Conservation (phyloP, 2,329 filamentous ascomycete genomes). For the Fusarium fujikuroi region DNA sequence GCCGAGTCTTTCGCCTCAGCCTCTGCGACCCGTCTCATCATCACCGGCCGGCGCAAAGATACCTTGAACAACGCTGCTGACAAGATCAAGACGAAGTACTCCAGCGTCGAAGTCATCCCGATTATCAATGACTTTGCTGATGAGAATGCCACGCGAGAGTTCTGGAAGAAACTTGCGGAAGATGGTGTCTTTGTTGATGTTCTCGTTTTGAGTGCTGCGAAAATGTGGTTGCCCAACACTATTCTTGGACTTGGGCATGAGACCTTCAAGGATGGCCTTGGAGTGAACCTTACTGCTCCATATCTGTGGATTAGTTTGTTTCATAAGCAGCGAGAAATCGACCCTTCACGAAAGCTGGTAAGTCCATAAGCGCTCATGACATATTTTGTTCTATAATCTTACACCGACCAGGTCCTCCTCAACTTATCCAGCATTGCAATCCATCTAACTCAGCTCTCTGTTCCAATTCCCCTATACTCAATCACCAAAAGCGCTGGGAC, state of each 20-base stretch:
- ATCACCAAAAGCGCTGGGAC: slow-evolving; percentile 53
- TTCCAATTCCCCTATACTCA: slow-evolving; percentile 44
- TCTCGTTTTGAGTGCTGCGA: slow-evolving; percentile 45
- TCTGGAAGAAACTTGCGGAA: slow-evolving; percentile 46
- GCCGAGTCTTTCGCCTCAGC: slow-evolving; percentile 62
- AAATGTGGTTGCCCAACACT: slow-evolving; percentile 11
- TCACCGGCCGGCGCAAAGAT: slow-evolving; percentile 52
- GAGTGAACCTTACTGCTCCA: neutral
- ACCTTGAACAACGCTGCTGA: neutral
- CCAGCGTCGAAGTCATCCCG: neutral
- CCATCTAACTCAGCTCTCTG: neutral
- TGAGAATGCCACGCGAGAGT: slow-evolving; percentile 18
- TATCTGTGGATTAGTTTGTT: slow-evolving; percentile 3
- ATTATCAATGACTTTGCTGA: slow-evolving; percentile 5
- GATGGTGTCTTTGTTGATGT: slow-evolving; percentile 42
- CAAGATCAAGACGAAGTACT: neutral
- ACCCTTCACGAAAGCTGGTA: neutral
- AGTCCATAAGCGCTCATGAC: fast-evolving
- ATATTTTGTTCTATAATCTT: fast-evolving
- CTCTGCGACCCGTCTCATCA: slow-evolving; percentile 50
- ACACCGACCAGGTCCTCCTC: neutral
- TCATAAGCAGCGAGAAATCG: neutral
- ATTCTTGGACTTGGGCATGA: slow-evolving; percentile 11
- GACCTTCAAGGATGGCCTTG: neutral
- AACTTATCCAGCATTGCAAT: neutral